Conservation (phyloP, 495 filamentous ascomycete species). For the Aspergillus bridgeri region DNA sequence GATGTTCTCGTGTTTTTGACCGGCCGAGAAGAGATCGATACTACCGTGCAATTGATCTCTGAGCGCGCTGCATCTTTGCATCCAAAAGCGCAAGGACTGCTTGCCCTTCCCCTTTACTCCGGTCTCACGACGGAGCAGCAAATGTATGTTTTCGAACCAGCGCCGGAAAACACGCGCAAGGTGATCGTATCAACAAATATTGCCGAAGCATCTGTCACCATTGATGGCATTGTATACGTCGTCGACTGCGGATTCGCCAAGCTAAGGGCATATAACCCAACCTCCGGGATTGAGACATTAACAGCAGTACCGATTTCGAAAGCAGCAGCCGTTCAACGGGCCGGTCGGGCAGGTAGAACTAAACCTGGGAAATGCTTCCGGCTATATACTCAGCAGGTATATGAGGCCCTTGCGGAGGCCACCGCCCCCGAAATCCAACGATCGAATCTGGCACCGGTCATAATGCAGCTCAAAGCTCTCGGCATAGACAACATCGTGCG, state of each 20-base stretch:
- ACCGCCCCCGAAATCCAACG: conserved; percentile 90
- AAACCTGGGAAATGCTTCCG: conserved; percentile 94
- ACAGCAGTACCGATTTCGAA: conserved; percentile 87
- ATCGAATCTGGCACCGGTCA: conserved; percentile 83
- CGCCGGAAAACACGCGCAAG: conserved; percentile 82
- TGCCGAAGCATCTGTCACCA: conserved; percentile 91
- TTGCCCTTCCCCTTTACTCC: conserved; percentile 83
- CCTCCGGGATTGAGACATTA: conserved; percentile 84
- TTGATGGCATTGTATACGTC: conserved; percentile 90
- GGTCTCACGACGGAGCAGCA: conserved; percentile 87
- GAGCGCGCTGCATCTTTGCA: conserved; percentile 76
- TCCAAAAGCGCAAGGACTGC: conserved; percentile 62
- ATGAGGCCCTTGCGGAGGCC: conserved; percentile 64
- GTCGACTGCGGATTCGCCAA: conserved; percentile 93
- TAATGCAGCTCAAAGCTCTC: conserved; percentile 92
- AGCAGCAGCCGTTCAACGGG: conserved; percentile 87
- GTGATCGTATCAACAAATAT: conserved; percentile 96
- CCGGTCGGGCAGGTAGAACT: conserved; percentile 87
- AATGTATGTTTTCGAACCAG: conserved; percentile 85
- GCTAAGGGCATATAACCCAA: conserved; percentile 81
- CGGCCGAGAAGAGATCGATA: conserved; percentile 90
- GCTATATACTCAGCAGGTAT: conserved; percentile 80
- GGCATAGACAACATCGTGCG: conserved; percentile 94
- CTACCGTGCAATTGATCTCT: conserved; percentile 69
- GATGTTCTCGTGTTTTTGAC: conserved; percentile 93